Evolutionary conservation across 169 alveolate species (phyloP).

Genomic region (Perkinsus olseni): DNA sequence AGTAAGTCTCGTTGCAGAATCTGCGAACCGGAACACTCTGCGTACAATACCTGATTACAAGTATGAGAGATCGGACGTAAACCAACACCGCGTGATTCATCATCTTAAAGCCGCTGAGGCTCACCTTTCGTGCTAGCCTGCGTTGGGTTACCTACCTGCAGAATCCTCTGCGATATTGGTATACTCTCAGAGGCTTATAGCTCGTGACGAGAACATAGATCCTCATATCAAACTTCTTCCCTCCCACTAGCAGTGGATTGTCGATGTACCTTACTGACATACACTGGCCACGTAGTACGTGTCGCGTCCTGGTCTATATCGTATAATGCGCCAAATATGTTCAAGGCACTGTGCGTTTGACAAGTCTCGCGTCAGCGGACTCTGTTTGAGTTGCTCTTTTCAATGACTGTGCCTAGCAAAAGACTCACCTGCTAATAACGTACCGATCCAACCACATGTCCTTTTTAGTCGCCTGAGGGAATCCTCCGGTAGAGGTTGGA

Average conservation of each 20-base stretch:
- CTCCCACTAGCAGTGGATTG: constrained; percentile 83
- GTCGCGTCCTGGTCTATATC: too few species aligned
- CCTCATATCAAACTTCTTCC: constrained; percentile 89
- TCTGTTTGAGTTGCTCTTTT: too few species aligned
- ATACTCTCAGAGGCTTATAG: constrained; percentile 77
- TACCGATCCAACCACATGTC: not conserved
- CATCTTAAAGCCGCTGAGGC: not conserved
- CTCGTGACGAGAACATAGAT: constrained; percentile 76
- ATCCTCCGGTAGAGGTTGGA: too few species aligned
- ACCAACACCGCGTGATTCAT: not conserved
- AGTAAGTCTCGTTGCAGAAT: constrained; percentile 62
- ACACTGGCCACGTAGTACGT: not conserved
- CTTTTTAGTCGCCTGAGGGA: not conserved
- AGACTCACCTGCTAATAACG: not conserved
- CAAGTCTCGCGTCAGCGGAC: too few species aligned
- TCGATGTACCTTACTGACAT: constrained; percentile 66
- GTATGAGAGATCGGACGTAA: not conserved
- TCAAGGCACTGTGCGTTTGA: too few species aligned
- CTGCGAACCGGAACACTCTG: constrained; percentile 38
- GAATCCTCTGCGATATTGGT: constrained; percentile 77
- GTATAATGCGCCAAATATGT: too few species aligned
- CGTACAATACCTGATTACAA: not conserved
- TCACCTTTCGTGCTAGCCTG: too few species aligned
- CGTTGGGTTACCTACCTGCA: too few species aligned
- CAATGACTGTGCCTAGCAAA: too few species aligned